Evolutionary conservation across 352 stramenopile species (phyloP), one percentile per base, ranked within the genome.

Genomic region (Globisporangium okanoganense): DNA sequence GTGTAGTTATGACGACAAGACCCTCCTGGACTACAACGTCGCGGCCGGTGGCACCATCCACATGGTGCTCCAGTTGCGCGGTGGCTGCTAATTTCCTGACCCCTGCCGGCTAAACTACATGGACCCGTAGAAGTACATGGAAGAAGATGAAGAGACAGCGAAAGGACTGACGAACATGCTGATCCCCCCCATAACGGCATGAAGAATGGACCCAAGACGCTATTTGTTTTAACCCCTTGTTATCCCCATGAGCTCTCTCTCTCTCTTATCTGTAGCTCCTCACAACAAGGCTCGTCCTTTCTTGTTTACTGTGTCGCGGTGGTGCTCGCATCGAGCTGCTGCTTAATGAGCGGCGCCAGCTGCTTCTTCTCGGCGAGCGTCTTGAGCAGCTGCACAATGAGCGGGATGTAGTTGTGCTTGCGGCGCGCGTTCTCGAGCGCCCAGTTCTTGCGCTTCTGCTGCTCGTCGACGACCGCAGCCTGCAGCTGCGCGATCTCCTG

Each of bases 31-130:
- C 58, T 99, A 99, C 79, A 99, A 98, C 70, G 97, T 99, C 44
- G 85, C 76, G 45, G 95, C 96, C 20, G 97, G 97, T 33, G 96
- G 92, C 54, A 99, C 96, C 38, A 99, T 99, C 79, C 96, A 99
- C 81, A 99, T 99, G 96, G 96, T 99, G 20, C 82, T 99, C 62
- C 96, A 99, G 77, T 82, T 99, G 66, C 92, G 97, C 70, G 97
- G 97, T 43, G 96, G 96, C 20, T 82, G 67, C 70, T 90, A 87
- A 67, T 50, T 7, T 27, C 45, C 16, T 41, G 14, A 1, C n/a
- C 10, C 8, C 31, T 9, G 10, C 31, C 31, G 10, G 10, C 31
- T 36, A 33, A 40, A 50, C 14, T 25, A n/a, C 52, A 29, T 49
- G 52, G 35, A 58, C 52, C 27, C 52, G 52, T 58, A 58, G 52